Percentiles rank a stretch among this genome's conserved stretches.
phyloP scores from a whole-genome alignment of 2,329 filamentous ascomycete genomes.

The Ceratocystiopsis brevicomis region DNA sequence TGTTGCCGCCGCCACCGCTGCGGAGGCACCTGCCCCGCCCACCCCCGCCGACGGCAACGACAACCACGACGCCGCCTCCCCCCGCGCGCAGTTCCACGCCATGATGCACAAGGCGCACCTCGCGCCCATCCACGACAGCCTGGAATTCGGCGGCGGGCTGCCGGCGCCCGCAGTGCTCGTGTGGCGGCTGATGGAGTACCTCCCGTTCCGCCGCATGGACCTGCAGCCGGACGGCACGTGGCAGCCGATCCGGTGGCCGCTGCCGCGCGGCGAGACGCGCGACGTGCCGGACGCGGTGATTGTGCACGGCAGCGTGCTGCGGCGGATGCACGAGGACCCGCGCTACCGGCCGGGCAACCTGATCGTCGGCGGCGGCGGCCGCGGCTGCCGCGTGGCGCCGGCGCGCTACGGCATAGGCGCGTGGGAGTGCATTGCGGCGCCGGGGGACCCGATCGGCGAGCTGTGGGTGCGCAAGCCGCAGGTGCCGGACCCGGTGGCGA shows the following conservation, averaged over 20 bases:
- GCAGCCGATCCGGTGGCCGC: conserved; percentile 63
- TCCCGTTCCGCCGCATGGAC: conserved; percentile 69
- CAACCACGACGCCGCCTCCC: neutral
- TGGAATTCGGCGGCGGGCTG: conserved; percentile 44
- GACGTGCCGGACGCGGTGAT: conserved; percentile 54
- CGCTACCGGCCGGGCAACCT: conserved; percentile 60
- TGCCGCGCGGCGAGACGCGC: conserved; percentile 58
- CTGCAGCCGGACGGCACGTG: conserved; percentile 52
- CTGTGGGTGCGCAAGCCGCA: conserved; percentile 24
- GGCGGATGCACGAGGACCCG: conserved; percentile 44
- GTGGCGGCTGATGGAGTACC: conserved; percentile 67
- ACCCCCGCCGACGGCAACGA: conserved; percentile 2
- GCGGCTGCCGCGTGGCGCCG: conserved; percentile 45
- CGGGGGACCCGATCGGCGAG: conserved; percentile 51
- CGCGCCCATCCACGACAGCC: conserved; percentile 48
- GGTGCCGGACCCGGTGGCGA: too few species aligned
- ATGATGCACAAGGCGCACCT: conserved; percentile 38
- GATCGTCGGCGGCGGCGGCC: conserved; percentile 60
- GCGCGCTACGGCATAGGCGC: conserved; percentile 46
- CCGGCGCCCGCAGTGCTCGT: conserved; percentile 34
- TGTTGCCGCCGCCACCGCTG: neutral
- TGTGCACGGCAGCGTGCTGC: conserved; percentile 57
- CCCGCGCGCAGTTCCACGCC: conserved; percentile 27
- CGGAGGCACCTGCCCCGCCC: too few species aligned
- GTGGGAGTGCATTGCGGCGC: conserved; percentile 46